Evolutionary conservation across 352 stramenopile species (phyloP), one percentile per base, ranked within the genome.

Genomic region (Pythium sukuiense): DNA sequence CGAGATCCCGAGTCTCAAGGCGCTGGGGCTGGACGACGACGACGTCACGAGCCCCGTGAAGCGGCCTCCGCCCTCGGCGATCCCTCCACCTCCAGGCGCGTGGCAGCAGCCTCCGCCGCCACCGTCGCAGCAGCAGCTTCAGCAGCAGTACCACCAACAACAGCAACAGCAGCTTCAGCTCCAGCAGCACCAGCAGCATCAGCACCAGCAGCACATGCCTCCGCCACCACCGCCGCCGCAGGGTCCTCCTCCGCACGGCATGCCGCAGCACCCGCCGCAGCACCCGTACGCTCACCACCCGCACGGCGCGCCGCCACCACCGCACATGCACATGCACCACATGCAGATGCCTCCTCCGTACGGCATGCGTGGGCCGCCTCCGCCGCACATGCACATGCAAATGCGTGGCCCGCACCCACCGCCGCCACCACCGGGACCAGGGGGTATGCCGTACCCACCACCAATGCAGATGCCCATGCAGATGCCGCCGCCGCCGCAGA

Each of bases 21-120:
- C 78, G 33, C 71, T 95, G 13, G 85, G 85, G 2, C 74, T 95
- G 13, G 83, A 91, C 55, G 87, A 95, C 37, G 84, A 92, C 56
- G 83, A 95, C 37, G 53, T 65, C 1, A 39, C 61, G 4, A 67
- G 46, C 6, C 57, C 71, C 6, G 33, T 61, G 14, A 65, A 65
- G 63, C 46, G 63, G 48, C 33, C 65, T 0, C 63, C 63, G 26
- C 61, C 70, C 13, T 70, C 56, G 6, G 41, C 53, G 53, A 67
- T 64, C 20, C 66, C 73, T 11, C 63, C 63, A 20, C 58, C 70
- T 33, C 73, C 73, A 7, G 61, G 61, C 20, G 70, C 69, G 20
- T 72, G 67, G 64, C 57, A 65, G 32, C 64, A 69, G 48, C 70
- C 29, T 16, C 29, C 29, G 12, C 48, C 59, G 11, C 54, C 57